phyloP scores from a whole-genome alignment of 768 basidiomycete genomes.

The Austroboletus eburneus region DNA sequence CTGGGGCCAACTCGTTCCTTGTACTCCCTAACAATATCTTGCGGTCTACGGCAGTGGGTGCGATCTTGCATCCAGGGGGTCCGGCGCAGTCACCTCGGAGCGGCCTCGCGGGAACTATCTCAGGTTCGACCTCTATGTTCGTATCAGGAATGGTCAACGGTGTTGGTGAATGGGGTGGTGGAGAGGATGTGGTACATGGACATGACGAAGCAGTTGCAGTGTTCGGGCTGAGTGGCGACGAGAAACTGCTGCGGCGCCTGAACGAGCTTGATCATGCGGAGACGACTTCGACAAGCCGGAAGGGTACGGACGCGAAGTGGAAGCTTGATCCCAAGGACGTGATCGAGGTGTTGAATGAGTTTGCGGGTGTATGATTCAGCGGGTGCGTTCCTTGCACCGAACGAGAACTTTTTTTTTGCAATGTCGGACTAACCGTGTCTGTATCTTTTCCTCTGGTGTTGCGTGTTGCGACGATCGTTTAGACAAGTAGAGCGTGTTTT shows the following conservation, averaged over 20 bases:
- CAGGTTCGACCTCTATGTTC: no score
- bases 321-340: constrained; percentile 39
- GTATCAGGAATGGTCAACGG: constrained; percentile 31
- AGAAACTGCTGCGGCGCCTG: constrained; percentile 70
- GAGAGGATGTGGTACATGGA: not conserved
- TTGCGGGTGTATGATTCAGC: constrained; percentile 13
- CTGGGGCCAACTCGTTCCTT: constrained; percentile 74
- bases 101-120: constrained; percentile 32
- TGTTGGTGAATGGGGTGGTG: not conserved
- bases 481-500: no score
- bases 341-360: constrained; percentile 26
- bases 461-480: no score
- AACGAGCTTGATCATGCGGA: constrained; percentile 71
- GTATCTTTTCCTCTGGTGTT: no score
- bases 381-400: no score
- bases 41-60: no score
- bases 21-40: constrained; percentile 81
- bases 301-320: constrained; percentile 82
- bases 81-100: constrained; percentile 36
- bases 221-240: constrained; percentile 67
- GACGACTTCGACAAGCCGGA: constrained; percentile 66
- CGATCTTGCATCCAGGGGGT: constrained; percentile 65
- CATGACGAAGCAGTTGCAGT: constrained; percentile 43
- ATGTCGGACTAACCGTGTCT: no score
- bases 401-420: no score